Evolutionary conservation across 2,329 filamentous ascomycete species (phyloP).

Genomic region (Fusarium nematophilum): DNA sequence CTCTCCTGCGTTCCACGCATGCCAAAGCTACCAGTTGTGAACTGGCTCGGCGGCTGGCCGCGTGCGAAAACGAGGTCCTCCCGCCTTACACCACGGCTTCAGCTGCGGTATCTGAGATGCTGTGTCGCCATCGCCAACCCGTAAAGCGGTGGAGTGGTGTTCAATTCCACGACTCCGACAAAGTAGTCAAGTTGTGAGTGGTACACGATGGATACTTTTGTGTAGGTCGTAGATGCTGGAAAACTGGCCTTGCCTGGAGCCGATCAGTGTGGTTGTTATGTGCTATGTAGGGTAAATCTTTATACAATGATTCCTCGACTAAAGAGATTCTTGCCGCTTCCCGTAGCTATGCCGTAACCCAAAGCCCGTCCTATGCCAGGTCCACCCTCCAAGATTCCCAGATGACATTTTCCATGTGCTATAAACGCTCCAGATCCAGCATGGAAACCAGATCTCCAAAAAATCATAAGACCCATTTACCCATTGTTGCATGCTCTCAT

Average conservation of each 20-base stretch:
- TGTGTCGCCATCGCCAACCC: conserved; percentile 16
- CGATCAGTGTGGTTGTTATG: background rate
- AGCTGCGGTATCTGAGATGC: conserved; percentile 40
- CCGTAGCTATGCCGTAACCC: background rate
- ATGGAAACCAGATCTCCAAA: conserved; percentile 1
- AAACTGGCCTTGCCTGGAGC: background rate
- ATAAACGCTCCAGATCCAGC: conserved; percentile 10
- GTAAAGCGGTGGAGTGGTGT: conserved; percentile 3
- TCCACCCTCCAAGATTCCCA: background rate
- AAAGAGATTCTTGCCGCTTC: background rate
- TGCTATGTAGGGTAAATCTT: background rate
- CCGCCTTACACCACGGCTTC: conserved; percentile 34
- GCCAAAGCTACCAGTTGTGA: conserved; percentile 18
- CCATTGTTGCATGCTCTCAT: conserved; percentile 17
- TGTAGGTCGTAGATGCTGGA: background rate
- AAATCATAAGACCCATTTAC: conserved; percentile 8
- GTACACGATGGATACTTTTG: no score
- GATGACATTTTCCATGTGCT: background rate
- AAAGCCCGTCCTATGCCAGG: background rate
- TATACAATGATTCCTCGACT: background rate
- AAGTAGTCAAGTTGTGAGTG: background rate
- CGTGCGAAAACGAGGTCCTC: conserved; percentile 39
- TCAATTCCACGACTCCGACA: no score
- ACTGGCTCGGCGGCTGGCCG: conserved; percentile 24
- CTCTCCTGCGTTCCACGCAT: conserved; percentile 18